Conservation (phyloP, 2,329 filamentous ascomycete species). For the Zopfia rhizophila region DNA sequence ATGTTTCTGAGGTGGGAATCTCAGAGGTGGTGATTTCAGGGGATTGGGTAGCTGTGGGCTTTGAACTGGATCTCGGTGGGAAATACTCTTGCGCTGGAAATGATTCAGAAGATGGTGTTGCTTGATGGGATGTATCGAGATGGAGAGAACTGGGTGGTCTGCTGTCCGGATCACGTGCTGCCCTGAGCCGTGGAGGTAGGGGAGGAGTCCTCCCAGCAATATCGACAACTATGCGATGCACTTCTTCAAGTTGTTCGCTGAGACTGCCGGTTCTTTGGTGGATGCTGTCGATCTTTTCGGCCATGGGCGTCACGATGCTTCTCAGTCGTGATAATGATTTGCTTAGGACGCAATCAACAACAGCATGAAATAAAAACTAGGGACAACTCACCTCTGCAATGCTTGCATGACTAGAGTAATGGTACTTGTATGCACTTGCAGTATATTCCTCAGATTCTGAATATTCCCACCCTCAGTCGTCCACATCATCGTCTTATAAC, state of each 20-base stretch:
- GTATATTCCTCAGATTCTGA: constrained; percentile 49
- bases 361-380: neutral
- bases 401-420: constrained; percentile 54
- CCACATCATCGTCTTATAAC: constrained; percentile 58
- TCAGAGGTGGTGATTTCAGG: constrained; percentile 10
- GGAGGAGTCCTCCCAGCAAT: constrained; percentile 30
- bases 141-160: constrained; percentile 13
- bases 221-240: constrained; percentile 40
- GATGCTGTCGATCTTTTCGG: constrained; percentile 45
- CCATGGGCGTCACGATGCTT: constrained; percentile 40
- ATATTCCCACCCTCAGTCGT: constrained; percentile 57
- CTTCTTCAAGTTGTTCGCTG: constrained; percentile 41
- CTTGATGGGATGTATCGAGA: constrained; percentile 7
- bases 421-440: constrained; percentile 56
- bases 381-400: constrained; percentile 51
- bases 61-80: constrained; percentile 13
- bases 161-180: constrained; percentile 12
- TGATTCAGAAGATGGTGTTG: constrained; percentile 17
- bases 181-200: too few species aligned
- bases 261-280: constrained; percentile 34
- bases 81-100: constrained; percentile 18
- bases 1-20: constrained; percentile 20
- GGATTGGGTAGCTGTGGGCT: constrained; percentile 10
- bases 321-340: constrained; percentile 47
- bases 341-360: constrained; percentile 27